Evolutionary conservation across 169 alveolate genomes (phyloP), one percentile per base, ranked within the genome.

Genomic region (Sarcocystis neurona): DNA sequence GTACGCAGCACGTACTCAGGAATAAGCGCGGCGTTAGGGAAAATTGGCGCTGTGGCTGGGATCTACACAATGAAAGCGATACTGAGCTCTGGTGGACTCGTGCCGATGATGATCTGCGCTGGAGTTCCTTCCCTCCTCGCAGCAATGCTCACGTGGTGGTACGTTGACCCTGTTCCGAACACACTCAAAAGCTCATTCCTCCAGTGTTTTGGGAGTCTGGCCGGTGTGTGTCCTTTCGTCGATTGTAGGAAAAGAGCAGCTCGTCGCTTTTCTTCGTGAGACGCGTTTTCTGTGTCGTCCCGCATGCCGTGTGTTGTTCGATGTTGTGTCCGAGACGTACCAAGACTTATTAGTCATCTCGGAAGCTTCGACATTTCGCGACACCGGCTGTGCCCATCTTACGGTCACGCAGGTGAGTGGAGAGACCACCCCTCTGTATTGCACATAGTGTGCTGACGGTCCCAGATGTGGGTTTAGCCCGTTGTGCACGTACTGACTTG

Each of bases 1-100:
- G 90, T 86, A 18, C 85, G 90, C 23, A 43, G 85, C 15, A 86
- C 90, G 5, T 86, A 86, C 47, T 75, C 90, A n/a, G 90, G 90
- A 4, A 48, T 86, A 10, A 70, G 85, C n/a, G 90, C 90, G 3
- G 90, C 90, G 0, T n/a, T 86, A 70, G 90, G 90, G 0, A 86
- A 86, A 30, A 56, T 86, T 0, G 90, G 90, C 5, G 90, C 90
- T 5, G 90, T 86, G 0, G 86, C 50, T 23, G 90, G 90, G 18
- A 86, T 86, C 20, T 86, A 86, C 63, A 0, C 47, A 5, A 86
- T 86, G 85, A 86, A 86, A 20, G 77, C 77, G 20, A 80, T 75
- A 2, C 66, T 86, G 32, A 58, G 75, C 6, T 2, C 84, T 34
- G 79, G 90, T 48, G 90, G 90, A 6, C 63, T 86, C 18, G 37